These are phyloP conservation scores for Eucalyptus grandis DNA, from an alignment of 345 rosid genomes.

Conservation along the genomic window DNA sequence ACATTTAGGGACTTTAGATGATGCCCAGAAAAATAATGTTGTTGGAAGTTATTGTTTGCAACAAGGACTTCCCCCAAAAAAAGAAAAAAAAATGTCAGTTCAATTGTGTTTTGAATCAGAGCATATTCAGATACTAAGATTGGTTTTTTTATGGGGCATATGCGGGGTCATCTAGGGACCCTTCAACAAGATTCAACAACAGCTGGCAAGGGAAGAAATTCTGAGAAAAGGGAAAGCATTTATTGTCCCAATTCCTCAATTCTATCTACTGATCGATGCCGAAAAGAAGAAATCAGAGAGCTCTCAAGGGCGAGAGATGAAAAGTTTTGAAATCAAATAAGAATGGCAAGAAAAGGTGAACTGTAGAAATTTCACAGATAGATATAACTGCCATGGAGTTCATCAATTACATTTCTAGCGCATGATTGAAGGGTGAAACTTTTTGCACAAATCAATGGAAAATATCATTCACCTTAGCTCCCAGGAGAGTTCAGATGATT, in stretches of 20 bases:
- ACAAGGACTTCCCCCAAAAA: neutral
- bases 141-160: neutral
- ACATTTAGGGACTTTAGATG: neutral
- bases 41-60: neutral
- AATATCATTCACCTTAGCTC: neutral
- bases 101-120: neutral
- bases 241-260: neutral
- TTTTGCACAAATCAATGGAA: neutral
- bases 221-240: neutral
- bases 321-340: neutral
- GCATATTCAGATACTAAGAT: neutral
- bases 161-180: neutral
- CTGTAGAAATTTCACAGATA: neutral
- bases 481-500: neutral
- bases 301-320: neutral
- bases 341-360: neutral
- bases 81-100: neutral
- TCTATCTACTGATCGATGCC: neutral
- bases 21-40: neutral
- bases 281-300: neutral
- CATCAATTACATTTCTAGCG: neutral
- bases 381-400: neutral
- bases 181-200: neutral
- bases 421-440: neutral
- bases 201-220: neutral